Conservation (phyloP, 768 basidiomycete species). For the Russula compacta region DNA sequence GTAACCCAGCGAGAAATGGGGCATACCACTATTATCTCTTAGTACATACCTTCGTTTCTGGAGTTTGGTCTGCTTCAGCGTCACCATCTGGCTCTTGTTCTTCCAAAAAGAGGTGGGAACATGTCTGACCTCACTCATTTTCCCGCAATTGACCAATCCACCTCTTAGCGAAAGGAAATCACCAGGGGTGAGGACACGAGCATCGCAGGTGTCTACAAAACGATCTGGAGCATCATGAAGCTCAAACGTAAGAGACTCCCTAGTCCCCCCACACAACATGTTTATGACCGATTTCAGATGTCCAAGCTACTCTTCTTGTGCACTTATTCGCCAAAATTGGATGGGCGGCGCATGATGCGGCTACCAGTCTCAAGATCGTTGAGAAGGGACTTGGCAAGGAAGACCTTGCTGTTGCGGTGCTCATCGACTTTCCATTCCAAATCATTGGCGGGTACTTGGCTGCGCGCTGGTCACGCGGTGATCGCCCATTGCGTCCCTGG, state of each 20-base stretch:
- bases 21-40: constrained; percentile 61
- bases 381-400: constrained; percentile 95
- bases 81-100: constrained; percentile 83
- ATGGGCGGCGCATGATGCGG: constrained; percentile 89
- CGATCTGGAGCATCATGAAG: constrained; percentile 91
- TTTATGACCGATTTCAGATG: constrained; percentile 43
- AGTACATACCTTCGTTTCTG: constrained; percentile 82
- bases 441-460: constrained; percentile 91
- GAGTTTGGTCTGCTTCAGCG: constrained; percentile 65
- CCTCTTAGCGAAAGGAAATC: constrained; percentile 58
- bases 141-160: background rate
- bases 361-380: constrained; percentile 85
- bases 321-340: constrained; percentile 92
- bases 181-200: constrained; percentile 79
- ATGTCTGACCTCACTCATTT: background rate
- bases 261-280: background rate
- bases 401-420: constrained; percentile 89
- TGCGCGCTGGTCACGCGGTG: constrained; percentile 82
- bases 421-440: constrained; percentile 98
- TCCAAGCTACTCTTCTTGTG: constrained; percentile 78
- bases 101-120: constrained; percentile 78
- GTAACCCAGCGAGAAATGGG: constrained; percentile 57
- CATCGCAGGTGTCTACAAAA: constrained; percentile 81
- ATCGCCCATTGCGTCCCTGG: constrained; percentile 78
- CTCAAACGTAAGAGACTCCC: constrained; percentile 60